Conservation (phyloP, 345 rosid genomes). For the Euphorbia pulcherrima region DNA sequence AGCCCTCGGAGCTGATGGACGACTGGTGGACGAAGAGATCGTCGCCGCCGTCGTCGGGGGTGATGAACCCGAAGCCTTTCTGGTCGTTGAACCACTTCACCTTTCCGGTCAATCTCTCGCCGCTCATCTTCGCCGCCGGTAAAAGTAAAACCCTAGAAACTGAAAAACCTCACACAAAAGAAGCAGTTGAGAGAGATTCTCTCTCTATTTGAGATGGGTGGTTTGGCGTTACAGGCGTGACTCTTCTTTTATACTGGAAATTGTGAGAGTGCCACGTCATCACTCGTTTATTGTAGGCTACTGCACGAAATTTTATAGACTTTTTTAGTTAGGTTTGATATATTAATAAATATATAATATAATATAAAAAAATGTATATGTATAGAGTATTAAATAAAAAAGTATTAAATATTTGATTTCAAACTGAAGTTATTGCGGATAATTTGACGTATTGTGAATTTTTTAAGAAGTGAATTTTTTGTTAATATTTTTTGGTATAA, state of each 20-base stretch:
- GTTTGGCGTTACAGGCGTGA: background rate
- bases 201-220: background rate
- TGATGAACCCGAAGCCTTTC: slow-evolving; percentile 33
- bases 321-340: too few species aligned
- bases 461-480: too few species aligned
- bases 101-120: slow-evolving; percentile 22
- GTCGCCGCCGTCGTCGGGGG: slow-evolving; percentile 29
- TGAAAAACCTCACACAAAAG: background rate
- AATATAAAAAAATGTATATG: too few species aligned
- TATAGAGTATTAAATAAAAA: too few species aligned
- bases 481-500: too few species aligned
- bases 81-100: slow-evolving; percentile 38
- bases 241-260: slow-evolving; percentile 11
- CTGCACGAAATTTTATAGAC: too few species aligned
- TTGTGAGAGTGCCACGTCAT: slow-evolving; percentile 22
- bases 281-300: background rate
- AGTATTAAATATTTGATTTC: too few species aligned
- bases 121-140: slow-evolving; percentile 8
- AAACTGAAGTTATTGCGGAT: too few species aligned
- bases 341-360: too few species aligned
- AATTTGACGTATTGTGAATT: too few species aligned
- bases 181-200: background rate
- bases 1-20: slow-evolving; percentile 30
- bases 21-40: slow-evolving; percentile 37
- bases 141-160: background rate